Base-by-base conservation (phyloP, 352 stramenopile genomes). In the Phytophthora capsici region DNA sequence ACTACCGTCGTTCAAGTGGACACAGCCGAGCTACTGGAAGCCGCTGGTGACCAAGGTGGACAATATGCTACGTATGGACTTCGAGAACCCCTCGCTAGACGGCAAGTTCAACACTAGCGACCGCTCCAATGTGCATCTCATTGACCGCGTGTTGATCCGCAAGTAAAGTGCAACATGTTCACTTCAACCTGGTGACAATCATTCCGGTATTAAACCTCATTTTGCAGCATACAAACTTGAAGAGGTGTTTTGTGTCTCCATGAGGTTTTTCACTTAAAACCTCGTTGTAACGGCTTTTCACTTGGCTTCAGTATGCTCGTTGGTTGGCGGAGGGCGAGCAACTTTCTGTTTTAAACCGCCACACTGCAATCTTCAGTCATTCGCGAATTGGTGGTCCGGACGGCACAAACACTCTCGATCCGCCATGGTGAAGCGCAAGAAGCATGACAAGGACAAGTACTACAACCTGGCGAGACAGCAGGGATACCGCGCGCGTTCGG, bases 391-490 rank as follows among this genome's bases (percentile, higher is more conserved):
- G 67, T 60, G 53, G 23, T 43, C 41, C 53, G 6, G 17, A 28
- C 19, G 17, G 20, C 20, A 51, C 26, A 25, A 48, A 48, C 51
- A 58, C 51, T 49, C 26, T 41, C 48, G 28, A 34, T 34, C 28
- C 28, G 59, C 56, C 51, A 96, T 96, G 87, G 85, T 96, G 41
- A 99, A 99, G 80, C 82, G 95, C 69, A 99, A 98, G 76, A 99
- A 99, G 88, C 90, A 96, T 81, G 96, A 99, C 72, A 98, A 98
- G 81, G 98, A 99, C 82, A 99, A 99, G 80, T 99, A 99, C 84
- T 99, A 99, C 81, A 96, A 98, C 73, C 78, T 99, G 53, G 97
- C 97, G 10, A 97, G 98, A 49, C 97, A 99, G 81, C 97, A 99
- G 86, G 98, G 98, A 16, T 99, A 99, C 79, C 93, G 98, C 70